Conservation (phyloP, 768 basidiomycete species). For the Gyrodon lividus region DNA sequence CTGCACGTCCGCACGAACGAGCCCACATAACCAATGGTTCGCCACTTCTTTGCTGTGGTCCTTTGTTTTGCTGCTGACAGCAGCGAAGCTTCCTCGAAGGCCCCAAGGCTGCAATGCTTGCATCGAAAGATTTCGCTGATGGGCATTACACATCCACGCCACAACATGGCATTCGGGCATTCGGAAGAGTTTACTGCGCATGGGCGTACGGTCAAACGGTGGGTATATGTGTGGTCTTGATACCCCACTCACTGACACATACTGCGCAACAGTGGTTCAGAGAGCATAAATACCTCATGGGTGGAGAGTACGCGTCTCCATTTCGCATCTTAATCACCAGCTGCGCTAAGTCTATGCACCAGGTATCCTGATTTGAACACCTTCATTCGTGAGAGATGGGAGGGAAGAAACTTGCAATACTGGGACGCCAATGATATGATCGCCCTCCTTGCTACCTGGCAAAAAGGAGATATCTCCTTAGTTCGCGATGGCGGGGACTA, state of each 20-base stretch:
- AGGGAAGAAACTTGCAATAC: conserved; percentile 37
- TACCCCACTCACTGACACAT: background rate
- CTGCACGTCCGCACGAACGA: conserved; percentile 57
- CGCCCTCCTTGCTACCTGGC: conserved; percentile 50
- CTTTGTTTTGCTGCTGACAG: background rate
- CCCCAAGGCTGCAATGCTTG: conserved; percentile 51
- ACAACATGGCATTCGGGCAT: conserved; percentile 52
- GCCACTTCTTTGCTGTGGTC: background rate
- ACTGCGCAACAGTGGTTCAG: conserved; percentile 49
- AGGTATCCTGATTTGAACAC: conserved; percentile 49
- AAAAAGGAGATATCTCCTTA: conserved; percentile 49
- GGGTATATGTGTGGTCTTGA: conserved; percentile 11
- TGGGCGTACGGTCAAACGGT: conserved; percentile 64
- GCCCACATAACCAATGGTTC: conserved; percentile 55
- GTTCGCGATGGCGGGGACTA: conserved; percentile 46
- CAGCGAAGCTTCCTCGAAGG: conserved; percentile 56
- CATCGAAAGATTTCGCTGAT: conserved; percentile 53
- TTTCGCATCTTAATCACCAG: background rate
- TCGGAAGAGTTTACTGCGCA: conserved; percentile 55
- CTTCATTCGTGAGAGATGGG: conserved; percentile 54
- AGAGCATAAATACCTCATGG: conserved; percentile 43
- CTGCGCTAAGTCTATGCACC: background rate
- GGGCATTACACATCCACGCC: conserved; percentile 52
- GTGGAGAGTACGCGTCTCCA: conserved; percentile 36
- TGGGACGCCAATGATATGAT: conserved; percentile 62